phyloP scores from a whole-genome alignment of 1,139 yeast species.

The Wickerhamomyces sp. region DNA sequence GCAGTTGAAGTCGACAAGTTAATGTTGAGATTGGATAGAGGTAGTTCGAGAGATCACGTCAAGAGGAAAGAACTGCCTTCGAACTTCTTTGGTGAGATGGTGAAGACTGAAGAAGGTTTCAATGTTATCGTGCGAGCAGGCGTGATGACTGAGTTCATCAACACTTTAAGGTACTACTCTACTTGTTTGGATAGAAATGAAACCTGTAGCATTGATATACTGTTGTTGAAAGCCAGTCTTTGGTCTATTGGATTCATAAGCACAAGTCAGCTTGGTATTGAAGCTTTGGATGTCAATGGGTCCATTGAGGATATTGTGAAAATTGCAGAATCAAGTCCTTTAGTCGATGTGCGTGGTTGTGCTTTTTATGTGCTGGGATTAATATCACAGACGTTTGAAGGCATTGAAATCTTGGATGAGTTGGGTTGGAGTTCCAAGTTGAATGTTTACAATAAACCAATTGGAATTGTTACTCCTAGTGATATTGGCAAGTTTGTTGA shows the following conservation, averaged over 20 bases:
- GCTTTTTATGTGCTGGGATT: constrained; percentile 78
- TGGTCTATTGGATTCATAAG: constrained; percentile 91
- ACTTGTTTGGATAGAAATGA: constrained; percentile 14
- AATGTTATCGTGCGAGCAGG: constrained; percentile 42
- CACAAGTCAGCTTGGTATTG: constrained; percentile 61
- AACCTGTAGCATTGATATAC: constrained; percentile 25
- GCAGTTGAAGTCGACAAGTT: constrained; percentile 45
- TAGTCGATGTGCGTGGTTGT: constrained; percentile 66
- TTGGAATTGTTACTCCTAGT: constrained; percentile 53
- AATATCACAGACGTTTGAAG: constrained; percentile 68
- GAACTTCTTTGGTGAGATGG: constrained; percentile 76
- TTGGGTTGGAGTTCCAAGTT: constrained; percentile 65
- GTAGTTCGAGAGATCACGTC: constrained; percentile 2
- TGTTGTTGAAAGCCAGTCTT: constrained; percentile 64
- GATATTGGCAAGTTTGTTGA: constrained; percentile 17
- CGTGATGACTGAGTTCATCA: constrained; percentile 40
- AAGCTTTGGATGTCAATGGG: constrained; percentile 56
- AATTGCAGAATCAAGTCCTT: constrained; percentile 47
- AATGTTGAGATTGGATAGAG: constrained; percentile 16
- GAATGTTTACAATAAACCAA: constrained; percentile 46
- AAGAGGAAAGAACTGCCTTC: constrained; percentile 37
- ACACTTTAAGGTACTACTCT: constrained; percentile 32
- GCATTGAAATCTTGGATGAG: constrained; percentile 83
- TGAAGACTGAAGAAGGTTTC: constrained; percentile 79
- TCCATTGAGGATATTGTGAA: constrained; percentile 50